phyloP scores from a whole-genome alignment of 345 rosid genomes.

The Arabis hirsuta region DNA sequence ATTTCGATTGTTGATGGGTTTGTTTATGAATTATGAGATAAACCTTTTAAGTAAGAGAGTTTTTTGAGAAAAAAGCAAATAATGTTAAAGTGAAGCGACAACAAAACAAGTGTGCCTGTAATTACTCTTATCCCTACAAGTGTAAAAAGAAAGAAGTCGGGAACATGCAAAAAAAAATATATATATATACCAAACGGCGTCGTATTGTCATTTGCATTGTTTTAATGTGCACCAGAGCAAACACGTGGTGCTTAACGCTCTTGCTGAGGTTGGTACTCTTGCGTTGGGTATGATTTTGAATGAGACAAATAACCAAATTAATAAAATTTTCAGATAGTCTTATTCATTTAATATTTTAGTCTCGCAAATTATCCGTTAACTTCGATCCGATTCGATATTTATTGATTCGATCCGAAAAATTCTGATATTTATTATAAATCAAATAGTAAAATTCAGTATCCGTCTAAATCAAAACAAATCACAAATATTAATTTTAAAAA shows the following conservation, averaged over 20 bases:
- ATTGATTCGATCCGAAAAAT: too few relatives aligned
- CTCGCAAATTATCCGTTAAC: too few relatives aligned
- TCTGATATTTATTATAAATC: too few relatives aligned
- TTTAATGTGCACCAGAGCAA: constrained; percentile 3
- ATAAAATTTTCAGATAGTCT: neutral
- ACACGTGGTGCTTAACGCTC: constrained; percentile 27
- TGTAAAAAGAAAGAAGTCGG: neutral
- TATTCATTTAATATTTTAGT: too few relatives aligned
- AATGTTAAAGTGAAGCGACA: constrained; percentile 1
- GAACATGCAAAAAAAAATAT: neutral
- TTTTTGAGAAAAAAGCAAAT: neutral
- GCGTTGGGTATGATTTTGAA: constrained; percentile 10
- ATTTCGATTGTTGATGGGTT: neutral
- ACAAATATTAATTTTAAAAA: too few relatives aligned
- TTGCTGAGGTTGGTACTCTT: neutral
- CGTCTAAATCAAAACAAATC: too few relatives aligned
- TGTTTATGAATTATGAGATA: neutral
- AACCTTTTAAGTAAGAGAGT: too few relatives aligned
- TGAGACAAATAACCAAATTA: constrained; percentile 1
- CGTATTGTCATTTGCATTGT: neutral
- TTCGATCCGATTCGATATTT: too few relatives aligned
- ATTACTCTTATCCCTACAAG: neutral
- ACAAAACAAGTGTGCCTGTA: neutral
- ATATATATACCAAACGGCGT: neutral
- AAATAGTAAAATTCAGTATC: too few relatives aligned